Conservation (phyloP, 2,329 filamentous ascomycete species). For the Fusarium nelsonii region DNA sequence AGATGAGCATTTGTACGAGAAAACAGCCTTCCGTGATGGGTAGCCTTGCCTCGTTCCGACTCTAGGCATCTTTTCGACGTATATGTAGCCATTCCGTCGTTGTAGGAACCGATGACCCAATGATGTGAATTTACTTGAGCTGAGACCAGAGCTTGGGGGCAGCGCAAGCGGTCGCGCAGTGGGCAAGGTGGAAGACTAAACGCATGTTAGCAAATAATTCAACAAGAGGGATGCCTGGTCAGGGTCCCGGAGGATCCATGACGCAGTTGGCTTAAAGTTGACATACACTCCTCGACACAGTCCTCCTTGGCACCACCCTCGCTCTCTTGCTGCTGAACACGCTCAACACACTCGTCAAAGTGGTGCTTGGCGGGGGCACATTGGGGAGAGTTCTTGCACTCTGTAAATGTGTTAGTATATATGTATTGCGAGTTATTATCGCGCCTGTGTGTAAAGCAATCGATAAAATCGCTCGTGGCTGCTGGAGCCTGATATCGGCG, state of each 20-base stretch:
- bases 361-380: conserved; percentile 95
- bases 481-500: conserved; percentile 3
- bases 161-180: conserved; percentile 93
- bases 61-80: conserved; percentile 44
- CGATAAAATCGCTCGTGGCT: conserved; percentile 38
- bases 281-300: conserved; percentile 97
- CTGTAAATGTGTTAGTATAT: conserved; percentile 62
- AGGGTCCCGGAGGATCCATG: conserved; percentile 14
- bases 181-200: conserved; percentile 96
- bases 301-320: conserved; percentile 85
- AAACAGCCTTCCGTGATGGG: conserved; percentile 26
- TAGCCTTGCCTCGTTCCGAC: conserved; percentile 42
- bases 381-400: conserved; percentile 87
- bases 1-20: conserved; percentile 47
- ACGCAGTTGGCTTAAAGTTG: conserved; percentile 14
- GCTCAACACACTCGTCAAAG: conserved; percentile 97
- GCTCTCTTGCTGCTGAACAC: conserved; percentile 75
- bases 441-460: conserved; percentile 25
- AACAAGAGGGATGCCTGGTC: neutral
- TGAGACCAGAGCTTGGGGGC: conserved; percentile 94
- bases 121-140: conserved; percentile 78
- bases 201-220: conserved; percentile 31
- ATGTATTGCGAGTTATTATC: conserved; percentile 22
- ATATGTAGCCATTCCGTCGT: conserved; percentile 44
- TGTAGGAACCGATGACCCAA: conserved; percentile 32